Conservation (phyloP, 164 flowering plant species). For the Umbellularia californica region DNA sequence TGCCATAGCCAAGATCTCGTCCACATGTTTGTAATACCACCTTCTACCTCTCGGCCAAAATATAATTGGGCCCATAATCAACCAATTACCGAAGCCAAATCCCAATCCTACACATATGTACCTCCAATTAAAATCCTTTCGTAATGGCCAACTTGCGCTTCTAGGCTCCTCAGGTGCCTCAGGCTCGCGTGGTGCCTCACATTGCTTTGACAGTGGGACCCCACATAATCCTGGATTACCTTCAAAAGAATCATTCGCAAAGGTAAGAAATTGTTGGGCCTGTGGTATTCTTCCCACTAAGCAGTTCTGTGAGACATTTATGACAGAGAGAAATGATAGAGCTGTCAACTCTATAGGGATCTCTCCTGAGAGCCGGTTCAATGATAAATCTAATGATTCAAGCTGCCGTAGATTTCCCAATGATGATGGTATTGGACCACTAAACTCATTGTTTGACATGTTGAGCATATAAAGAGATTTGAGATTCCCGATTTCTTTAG, state of each 20-base stretch:
- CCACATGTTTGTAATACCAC: background rate
- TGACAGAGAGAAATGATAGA: constrained; percentile 22
- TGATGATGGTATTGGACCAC: constrained; percentile 32
- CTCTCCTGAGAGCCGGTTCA: constrained; percentile 26
- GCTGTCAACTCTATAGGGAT: constrained; percentile 25
- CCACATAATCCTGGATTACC: constrained; percentile 31
- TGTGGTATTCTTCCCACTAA: constrained; percentile 30
- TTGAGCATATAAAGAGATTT: constrained; percentile 40
- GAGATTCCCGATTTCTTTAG: constrained; percentile 36
- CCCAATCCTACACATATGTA: background rate
- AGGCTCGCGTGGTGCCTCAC: background rate
- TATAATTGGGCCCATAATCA: background rate
- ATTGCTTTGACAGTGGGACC: background rate
- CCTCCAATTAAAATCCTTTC: background rate
- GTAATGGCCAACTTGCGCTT: background rate
- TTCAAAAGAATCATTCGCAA: constrained; percentile 16
- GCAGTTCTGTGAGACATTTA: constrained; percentile 33
- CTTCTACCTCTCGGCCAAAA: background rate
- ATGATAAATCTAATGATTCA: constrained; percentile 29
- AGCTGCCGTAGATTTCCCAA: constrained; percentile 27
- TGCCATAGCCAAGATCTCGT: background rate
- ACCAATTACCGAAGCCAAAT: background rate
- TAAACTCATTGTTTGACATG: constrained; percentile 29
- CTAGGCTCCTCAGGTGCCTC: background rate
- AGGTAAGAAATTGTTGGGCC: constrained; percentile 28